Base-by-base conservation (phyloP, 2,329 filamentous ascomycete genomes). In the Xenoacremonium recifei region DNA sequence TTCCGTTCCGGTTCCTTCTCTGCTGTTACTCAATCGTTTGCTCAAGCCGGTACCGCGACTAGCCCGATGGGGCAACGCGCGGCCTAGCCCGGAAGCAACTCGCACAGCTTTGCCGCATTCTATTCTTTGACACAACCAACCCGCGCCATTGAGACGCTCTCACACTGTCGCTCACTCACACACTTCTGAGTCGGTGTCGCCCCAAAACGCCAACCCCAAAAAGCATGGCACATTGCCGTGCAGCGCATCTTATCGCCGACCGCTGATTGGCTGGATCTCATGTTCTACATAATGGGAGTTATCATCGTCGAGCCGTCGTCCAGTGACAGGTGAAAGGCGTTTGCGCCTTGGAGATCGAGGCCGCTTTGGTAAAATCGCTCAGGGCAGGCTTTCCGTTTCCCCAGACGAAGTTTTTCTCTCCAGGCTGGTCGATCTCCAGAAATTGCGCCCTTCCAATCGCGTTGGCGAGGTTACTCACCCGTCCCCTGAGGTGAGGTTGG, bases 211-310 rank as follows among this genome's bases (percentile, higher is more conserved):
- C 51, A 52, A 41, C 42, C 46, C 47, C 41, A 54, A 54, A 46
- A 53, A 49, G 51, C 35, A 41, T 45, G 30, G 51, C 47, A 53
- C 35, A 37, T 38, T n/a, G n/a, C n/a, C 41, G 38, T 44, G 49
- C 32, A 44, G 35, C 37, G 44, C 29, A 41, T 51, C 60, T 63
- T 64, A 64, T 64, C 61, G 55, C 45, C 38, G 44, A 35, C 6
- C 31, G 21, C 10, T 55, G 50, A 64, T 64, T 64, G 61, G 61
- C 38, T 32, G 10, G 15, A 5, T 5, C 6, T 11, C 34, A 53
- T 55, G 59, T 48, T 54, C 60, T 60, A 57, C 60, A 63, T 63
- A 63, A 63, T 63, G 60, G 53, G 45, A 54, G 60, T 60, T 57
- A 57, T 57, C 52, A 54, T n/a, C 54, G 57, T 36, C 47, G 53